phyloP scores from a whole-genome alignment of 2,329 filamentous ascomycete species.

The Nigrospora osmanthi region DNA sequence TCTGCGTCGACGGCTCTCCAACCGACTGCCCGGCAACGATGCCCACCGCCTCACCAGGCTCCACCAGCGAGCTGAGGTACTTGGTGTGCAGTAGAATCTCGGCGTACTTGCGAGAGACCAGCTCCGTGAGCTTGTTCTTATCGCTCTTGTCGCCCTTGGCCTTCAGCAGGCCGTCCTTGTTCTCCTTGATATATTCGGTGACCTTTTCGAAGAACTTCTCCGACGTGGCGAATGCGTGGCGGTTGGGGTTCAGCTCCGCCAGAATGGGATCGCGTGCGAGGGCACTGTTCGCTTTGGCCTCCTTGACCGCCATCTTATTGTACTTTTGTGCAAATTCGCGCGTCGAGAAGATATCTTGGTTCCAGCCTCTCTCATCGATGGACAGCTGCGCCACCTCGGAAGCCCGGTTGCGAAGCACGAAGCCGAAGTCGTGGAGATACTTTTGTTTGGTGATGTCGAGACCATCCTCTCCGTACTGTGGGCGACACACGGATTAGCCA shows the following conservation, averaged over 20 bases:
- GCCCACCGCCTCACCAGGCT: conserved; percentile 92
- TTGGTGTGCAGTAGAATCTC: conserved; percentile 83
- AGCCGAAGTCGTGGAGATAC: conserved; percentile 83
- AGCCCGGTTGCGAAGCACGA: conserved; percentile 76
- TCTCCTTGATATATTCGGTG: conserved; percentile 70
- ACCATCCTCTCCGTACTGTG: conserved; percentile 80
- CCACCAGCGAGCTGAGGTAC: conserved; percentile 84
- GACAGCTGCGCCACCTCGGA: conserved; percentile 73
- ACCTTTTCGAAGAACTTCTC: conserved; percentile 73
- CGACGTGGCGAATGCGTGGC: conserved; percentile 77
- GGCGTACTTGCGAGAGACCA: conserved; percentile 56
- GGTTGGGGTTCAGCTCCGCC: conserved; percentile 65
- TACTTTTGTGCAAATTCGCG: conserved; percentile 61
- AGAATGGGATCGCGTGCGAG: conserved; percentile 69
- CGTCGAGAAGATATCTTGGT: conserved; percentile 35
- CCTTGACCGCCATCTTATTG: conserved; percentile 76
- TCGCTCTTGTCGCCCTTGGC: conserved; percentile 33
- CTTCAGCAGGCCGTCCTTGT: conserved; percentile 54
- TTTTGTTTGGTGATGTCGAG: conserved; percentile 91
- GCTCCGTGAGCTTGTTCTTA: conserved; percentile 13
- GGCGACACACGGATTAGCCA: too few relatives aligned
- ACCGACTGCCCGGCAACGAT: conserved; percentile 96
- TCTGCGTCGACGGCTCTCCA: conserved; percentile 95
- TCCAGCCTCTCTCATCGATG: conserved; percentile 43
- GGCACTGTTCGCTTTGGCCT: conserved; percentile 46